Percentiles rank a stretch among this genome's conserved stretches.
Evolutionary conservation across 1,284 basidiomycete species (phyloP).

Genomic region (Lentinula novae-zelandiae): DNA sequence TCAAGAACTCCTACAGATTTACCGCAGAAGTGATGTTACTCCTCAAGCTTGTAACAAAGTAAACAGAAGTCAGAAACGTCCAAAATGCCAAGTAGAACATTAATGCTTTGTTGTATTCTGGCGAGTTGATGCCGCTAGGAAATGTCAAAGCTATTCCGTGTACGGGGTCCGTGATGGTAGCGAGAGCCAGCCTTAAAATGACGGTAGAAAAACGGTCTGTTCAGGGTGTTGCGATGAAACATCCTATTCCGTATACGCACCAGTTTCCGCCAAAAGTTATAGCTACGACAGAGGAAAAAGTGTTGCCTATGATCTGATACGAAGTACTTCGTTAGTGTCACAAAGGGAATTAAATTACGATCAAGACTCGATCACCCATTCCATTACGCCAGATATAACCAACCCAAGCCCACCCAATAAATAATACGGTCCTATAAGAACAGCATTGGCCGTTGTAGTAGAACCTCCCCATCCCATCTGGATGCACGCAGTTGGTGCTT

Average conservation of each 20-base stretch:
- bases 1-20: not conserved
- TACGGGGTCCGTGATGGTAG: slow-evolving; percentile 16
- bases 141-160: slow-evolving; percentile 16
- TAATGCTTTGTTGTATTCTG: slow-evolving; percentile 17
- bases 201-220: not conserved
- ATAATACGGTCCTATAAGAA: slow-evolving; percentile 18
- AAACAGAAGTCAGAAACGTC: slow-evolving; percentile 14
- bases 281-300: slow-evolving; percentile 21
- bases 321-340: not conserved
- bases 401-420: slow-evolving; percentile 19
- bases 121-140: slow-evolving; percentile 8
- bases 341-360: not conserved
- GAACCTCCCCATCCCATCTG: slow-evolving; percentile 19
- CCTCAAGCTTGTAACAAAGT: slow-evolving; percentile 16
- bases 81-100: slow-evolving; percentile 21
- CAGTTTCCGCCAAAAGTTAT: slow-evolving; percentile 21
- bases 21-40: slow-evolving; percentile 19
- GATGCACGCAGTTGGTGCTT: slow-evolving; percentile 18
- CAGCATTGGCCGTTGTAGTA: slow-evolving; percentile 13
- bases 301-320: slow-evolving; percentile 21
- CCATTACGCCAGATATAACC: slow-evolving; percentile 18
- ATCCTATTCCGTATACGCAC: slow-evolving; percentile 2
- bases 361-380: slow-evolving; percentile 19
- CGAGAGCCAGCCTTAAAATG: slow-evolving; percentile 18
- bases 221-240: not conserved